These are phyloP conservation scores for Russula abietina DNA, from an alignment of 768 basidiomycete species.

Conservation along the genomic window DNA sequence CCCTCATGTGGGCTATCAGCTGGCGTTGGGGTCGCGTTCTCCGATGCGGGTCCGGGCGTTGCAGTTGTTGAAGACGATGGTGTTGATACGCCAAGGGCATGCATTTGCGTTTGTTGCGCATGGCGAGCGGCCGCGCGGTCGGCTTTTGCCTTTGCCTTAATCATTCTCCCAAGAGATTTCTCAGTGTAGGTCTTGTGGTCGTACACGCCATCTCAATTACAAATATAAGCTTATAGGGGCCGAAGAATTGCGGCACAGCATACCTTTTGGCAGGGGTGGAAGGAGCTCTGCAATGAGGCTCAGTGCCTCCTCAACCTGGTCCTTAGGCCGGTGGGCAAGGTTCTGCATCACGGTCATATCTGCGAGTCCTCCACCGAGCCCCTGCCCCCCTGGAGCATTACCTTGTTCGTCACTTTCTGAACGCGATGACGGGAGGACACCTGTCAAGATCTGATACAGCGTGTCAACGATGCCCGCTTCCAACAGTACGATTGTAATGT, in stretches of 20 bases:
- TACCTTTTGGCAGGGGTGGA: constrained; percentile 90
- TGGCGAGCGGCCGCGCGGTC: constrained; percentile 69
- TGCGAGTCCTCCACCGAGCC: constrained; percentile 79
- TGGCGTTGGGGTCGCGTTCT: constrained; percentile 33
- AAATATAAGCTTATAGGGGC: neutral
- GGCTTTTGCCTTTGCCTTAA: constrained; percentile 79
- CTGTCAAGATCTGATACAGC: constrained; percentile 91
- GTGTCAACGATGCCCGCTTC: constrained; percentile 93
- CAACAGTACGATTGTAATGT: constrained; percentile 76
- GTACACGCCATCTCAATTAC: constrained; percentile 78
- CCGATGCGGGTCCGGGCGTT: constrained; percentile 30
- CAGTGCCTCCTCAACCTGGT: constrained; percentile 92
- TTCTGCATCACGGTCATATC: constrained; percentile 99
- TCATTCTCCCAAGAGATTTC: constrained; percentile 67
- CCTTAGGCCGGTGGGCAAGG: constrained; percentile 91
- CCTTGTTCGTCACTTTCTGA: constrained; percentile 56
- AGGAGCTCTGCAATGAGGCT: constrained; percentile 86
- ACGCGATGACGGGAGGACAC: constrained; percentile 72
- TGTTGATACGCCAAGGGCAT: constrained; percentile 6
- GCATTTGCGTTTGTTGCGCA: constrained; percentile 28
- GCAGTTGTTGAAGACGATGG: constrained; percentile 21
- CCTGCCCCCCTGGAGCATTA: constrained; percentile 58
- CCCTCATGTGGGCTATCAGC: constrained; percentile 28
- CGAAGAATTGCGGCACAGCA: constrained; percentile 18
- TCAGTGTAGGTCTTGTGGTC: constrained; percentile 88